These are phyloP conservation scores for Luzula sylvatica DNA, from an alignment of 176 grass and related monocot species.

Conservation along the genomic window DNA sequence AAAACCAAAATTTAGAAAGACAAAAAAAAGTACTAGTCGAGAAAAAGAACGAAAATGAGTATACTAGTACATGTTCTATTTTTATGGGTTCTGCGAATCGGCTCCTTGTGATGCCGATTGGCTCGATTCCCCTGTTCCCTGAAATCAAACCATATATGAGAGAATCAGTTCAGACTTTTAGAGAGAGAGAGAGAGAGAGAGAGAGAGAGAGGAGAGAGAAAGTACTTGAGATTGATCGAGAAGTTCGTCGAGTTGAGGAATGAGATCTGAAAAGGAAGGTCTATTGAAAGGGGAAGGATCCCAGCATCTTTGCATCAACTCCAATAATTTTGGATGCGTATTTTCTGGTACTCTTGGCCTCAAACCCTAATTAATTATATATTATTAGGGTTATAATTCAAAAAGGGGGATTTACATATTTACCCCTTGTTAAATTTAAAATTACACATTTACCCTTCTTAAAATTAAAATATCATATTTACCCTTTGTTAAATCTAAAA, in stretches of 20 bases:
- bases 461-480: too few species aligned
- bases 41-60: background rate
- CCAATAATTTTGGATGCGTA: slow-evolving; percentile 52
- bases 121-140: slow-evolving; percentile 15
- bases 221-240: slow-evolving; percentile 47
- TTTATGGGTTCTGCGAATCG: slow-evolving; percentile 15
- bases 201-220: too few species aligned
- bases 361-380: slow-evolving; percentile 47
- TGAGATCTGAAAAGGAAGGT: slow-evolving; percentile 55
- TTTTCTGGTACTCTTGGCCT: slow-evolving; percentile 59
- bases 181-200: too few species aligned
- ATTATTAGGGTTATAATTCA: too few species aligned
- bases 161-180: too few species aligned
- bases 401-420: too few species aligned
- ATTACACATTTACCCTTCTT: too few species aligned
- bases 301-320: slow-evolving; percentile 63
- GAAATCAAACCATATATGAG: background rate
- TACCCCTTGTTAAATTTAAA: too few species aligned
- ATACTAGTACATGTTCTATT: slow-evolving; percentile 14
- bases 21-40: background rate
- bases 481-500: too few species aligned
- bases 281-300: slow-evolving; percentile 47
- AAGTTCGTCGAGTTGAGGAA: slow-evolving; percentile 57
- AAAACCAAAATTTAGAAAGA: background rate
- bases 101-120: slow-evolving; percentile 7